Evolutionary conservation across 345 rosid genomes (phyloP), one percentile per base, ranked within the genome.

Genomic region (Jatropha curcas): DNA sequence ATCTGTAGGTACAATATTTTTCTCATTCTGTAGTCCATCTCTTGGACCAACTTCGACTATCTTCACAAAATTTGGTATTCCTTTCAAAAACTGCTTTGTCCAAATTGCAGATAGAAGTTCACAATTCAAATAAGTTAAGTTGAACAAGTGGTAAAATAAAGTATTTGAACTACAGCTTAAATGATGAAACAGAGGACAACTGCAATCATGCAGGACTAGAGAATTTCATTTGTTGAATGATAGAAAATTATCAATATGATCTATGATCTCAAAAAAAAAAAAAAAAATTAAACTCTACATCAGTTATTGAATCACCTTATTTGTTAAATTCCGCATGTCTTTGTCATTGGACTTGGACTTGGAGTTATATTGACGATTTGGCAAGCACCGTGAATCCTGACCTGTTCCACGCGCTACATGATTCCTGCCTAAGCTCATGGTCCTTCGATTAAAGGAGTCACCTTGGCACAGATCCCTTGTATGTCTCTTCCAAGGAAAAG

Each of bases 41-140:
- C 92, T 87, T 0, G 92, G 90, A 76, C 96, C 96, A 67, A 87
- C 96, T 86, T 90, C 96, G 63, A 88, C 92, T 28, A 90, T 84
- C 88, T 88, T 88, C 81, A 90, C 96, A 83, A 68, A 81, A 68
- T 76, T 69, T 0, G 89, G 92, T 14, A 88, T 80, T 31, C 81
- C 86, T 74, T 65, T 81, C 69, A 83, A 70, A 76, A 83, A 84
- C 92, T 90, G 79, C 70, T 66, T 72, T 31, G 57, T 46, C 60
- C 70, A 80, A 37, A 69, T 25, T 75, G 74, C 67, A 65, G 5
- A 72, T 27, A 53, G 73, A 52, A 64, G 24, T 30, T 56, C 20
- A 70, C 2, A 71, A 31, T 45, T 2, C 9, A 35, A 53, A 56
- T 14, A 30, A 5, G 46, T 13, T 25, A 34, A 37, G 5, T 58